Base-by-base conservation (phyloP, 257 asterid species). In the Ajuga chamaepitys region DNA sequence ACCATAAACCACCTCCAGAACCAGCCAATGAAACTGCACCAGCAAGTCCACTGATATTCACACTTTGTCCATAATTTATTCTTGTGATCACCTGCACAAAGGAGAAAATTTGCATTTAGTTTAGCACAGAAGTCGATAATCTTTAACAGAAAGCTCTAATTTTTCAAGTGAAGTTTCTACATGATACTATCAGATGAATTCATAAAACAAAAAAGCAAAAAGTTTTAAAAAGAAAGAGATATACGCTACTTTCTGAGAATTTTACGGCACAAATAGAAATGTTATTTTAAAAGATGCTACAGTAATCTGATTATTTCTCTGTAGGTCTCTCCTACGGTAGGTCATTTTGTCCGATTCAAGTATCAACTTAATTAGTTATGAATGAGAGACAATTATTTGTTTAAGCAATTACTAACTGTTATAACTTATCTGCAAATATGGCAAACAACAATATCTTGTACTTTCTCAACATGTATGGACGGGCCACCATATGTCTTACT, bases 11-110 rank as follows among this genome's bases (percentile, higher is more conserved):
- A 59, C 95, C 86, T 18, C 88, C 93, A 11, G 91, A 80, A 67
- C 99, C 99, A 47, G 99, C 99, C 83, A 94, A 80, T 16, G 99
- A 94, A 64, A 94, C 99, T 60, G 89, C 88, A 60, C 99, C 99
- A 58, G 97, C 97, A 37, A 94, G 89, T 63, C 96, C 99, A 79
- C 96, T 89, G 34, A 94, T 88, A 75, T 79, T 74, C 70, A 85
- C 83, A 78, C 99, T 88, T 78, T 90, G 99, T 58, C 99, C 99
- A 41, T 94, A 94, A 48, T 94, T 94, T 75, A 94, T 82, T 81
- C 99, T 86, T 3, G 96, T 90, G 72, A 94, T 90, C 62, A 93
- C 96, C 98, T 91, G 71, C 68, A 77, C 47, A 66, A 38, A 28
- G 24, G 67, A 16, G 21, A 34, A 3, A 50, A 22, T 48, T 52